Evolutionary conservation across 164 flowering plant species (phyloP), one percentile per base, ranked within the genome.

Genomic region (Magnolia officinalis): DNA sequence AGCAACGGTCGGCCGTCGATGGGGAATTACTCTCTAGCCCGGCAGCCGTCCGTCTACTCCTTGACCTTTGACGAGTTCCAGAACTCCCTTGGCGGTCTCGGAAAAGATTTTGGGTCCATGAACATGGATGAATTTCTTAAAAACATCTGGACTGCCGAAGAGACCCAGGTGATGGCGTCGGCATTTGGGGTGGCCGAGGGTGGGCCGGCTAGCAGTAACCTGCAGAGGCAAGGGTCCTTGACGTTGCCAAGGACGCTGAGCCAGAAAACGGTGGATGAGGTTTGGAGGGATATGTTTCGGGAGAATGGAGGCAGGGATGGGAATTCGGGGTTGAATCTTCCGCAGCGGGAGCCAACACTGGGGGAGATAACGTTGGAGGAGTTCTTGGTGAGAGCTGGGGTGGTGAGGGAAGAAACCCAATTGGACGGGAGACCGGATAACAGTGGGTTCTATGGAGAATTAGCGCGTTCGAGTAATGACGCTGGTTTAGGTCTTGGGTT

Each of bases 11-110:
- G 80, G 10, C 71, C 71, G 19, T 70, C 79, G 0, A 31, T 67
- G 29, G 89, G 85, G 66, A 82, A 80, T 81, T 73, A 71, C 18
- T 80, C 88, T 0, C 75, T 92, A 80, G 80, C 86, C 21, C 79
- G 97, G 24, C 96, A 92, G 71, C 58, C 91, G n/a, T 94, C 97
- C 0, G 68, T 94, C 58, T 91, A 88, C 74, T 85, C 95, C 1
- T 59, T 94, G 78, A 94, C 96, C 24, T 88, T 94, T 66, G 97
- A 89, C 67, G 98, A 92, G 90, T 85, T 94, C 23, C 98, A 94
- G 76, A 87, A 77, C 83, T 80, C 91, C 9, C 77, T 83, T 63
- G 90, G 91, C 76, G 92, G 97, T 0, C 23, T 79, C 49, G 92
- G 90, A 9, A 91, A 90, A 80, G 95, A 78, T 68, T 82, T 84